A percentile compares a stretch with the other conserved stretches of the same genome.
These are phyloP conservation scores for Nemania sp. DNA, from an alignment of 2,329 filamentous ascomycete genomes.

Conservation along the genomic window DNA sequence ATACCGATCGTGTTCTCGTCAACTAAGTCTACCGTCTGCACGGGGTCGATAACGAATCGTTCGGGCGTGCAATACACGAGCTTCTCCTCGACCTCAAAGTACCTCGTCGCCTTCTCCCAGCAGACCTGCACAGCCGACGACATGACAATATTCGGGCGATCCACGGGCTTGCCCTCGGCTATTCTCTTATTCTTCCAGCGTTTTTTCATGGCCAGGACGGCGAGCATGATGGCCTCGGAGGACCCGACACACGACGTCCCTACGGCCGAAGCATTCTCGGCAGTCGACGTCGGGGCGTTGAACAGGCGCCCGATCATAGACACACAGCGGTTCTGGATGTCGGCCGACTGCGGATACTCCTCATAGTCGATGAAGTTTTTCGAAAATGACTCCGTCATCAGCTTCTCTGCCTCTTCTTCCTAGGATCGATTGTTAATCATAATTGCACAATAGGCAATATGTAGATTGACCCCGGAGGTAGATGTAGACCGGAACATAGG, in stretches of 20 bases:
- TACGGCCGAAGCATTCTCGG: constrained; percentile 72
- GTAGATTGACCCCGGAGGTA: constrained; percentile 2
- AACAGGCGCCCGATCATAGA: constrained; percentile 92
- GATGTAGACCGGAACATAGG: constrained; percentile 6
- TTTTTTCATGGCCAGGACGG: constrained; percentile 92
- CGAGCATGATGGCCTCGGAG: constrained; percentile 89
- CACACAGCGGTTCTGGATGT: constrained; percentile 92
- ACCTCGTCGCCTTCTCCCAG: constrained; percentile 92
- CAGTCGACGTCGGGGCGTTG: constrained; percentile 73
- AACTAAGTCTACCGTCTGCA: constrained; percentile 69
- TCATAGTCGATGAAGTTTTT: constrained; percentile 97
- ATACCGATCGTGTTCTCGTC: constrained; percentile 88
- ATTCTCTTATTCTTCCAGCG: constrained; percentile 89
- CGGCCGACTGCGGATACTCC: constrained; percentile 83
- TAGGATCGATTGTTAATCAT: constrained; percentile 50
- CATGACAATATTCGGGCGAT: constrained; percentile 93
- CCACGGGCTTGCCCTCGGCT: constrained; percentile 82
- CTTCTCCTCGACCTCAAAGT: constrained; percentile 94
- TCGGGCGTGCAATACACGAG: constrained; percentile 74
- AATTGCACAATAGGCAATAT: background rate
- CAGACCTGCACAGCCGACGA: constrained; percentile 95
- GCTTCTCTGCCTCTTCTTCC: constrained; percentile 95
- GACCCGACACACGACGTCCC: constrained; percentile 91
- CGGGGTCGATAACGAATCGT: constrained; percentile 73
- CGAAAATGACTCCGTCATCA: constrained; percentile 91